Percentiles rank a stretch among this genome's conserved stretches.
Conservation (phyloP, 2,329 filamentous ascomycete genomes). For the Trichoderma sp. region DNA sequence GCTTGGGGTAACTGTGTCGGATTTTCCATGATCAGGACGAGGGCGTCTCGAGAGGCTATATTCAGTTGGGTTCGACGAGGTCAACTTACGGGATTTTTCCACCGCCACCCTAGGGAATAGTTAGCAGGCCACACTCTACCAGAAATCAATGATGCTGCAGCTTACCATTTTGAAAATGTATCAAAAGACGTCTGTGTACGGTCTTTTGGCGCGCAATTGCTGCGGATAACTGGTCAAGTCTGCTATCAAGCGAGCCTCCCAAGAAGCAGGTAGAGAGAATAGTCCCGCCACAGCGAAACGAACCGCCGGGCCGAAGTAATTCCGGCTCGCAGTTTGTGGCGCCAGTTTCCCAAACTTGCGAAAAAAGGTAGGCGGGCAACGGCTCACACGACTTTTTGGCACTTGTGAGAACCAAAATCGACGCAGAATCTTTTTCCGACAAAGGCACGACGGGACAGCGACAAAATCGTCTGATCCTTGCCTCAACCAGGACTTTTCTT, state of each 20-base stretch:
- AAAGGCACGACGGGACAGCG: constrained; percentile 2
- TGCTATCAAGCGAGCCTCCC: not conserved
- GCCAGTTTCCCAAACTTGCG: constrained; percentile 6
- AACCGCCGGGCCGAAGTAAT: constrained; percentile 22
- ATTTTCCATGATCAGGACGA: not conserved
- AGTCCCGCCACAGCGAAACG: constrained; percentile 1
- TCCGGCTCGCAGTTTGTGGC: constrained; percentile 16
- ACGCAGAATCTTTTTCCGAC: constrained; percentile 18
- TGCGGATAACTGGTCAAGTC: not conserved
- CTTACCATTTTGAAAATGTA: constrained; percentile 57
- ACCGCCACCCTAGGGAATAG: constrained; percentile 66
- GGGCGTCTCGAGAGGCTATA: constrained; percentile 7
- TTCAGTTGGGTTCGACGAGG: constrained; percentile 27
- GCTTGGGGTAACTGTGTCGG: constrained; percentile 78
- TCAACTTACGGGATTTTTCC: constrained; percentile 61
- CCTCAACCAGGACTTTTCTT: not conserved
- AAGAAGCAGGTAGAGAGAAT: constrained; percentile 7
- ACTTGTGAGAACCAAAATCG: not conserved
- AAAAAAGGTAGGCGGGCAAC: constrained; percentile 13
- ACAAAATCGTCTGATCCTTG: not conserved
- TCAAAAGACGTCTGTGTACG: constrained; percentile 35
- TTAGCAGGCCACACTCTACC: constrained; percentile 38
- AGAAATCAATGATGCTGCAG: constrained; percentile 48
- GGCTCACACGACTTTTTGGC: constrained; percentile 23
- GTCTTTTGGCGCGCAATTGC: constrained; percentile 32